Evolutionary conservation across 2,329 filamentous ascomycete genomes (phyloP), one percentile per base, ranked within the genome.

Genomic region (Fusarium fracticaudum): DNA sequence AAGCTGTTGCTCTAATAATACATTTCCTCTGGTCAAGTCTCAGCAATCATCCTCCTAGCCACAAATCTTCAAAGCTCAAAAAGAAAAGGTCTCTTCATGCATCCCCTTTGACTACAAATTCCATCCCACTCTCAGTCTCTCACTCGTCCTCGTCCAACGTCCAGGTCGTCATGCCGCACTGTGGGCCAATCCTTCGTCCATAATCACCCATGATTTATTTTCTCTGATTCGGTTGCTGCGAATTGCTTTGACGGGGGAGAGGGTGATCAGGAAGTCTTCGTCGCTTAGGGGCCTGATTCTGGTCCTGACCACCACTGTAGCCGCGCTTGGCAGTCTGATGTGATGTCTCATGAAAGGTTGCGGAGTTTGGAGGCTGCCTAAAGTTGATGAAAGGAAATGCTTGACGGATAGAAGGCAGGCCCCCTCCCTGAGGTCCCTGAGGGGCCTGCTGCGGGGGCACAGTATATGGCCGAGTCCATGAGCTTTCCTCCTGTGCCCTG

Each of bases 341-440:
- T 24, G 43, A 37, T 15, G n/a, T n/a, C 18, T 62, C 54, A n/a
- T n/a, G 24, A 15, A 22, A 22, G 3, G 26, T 24, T 12, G 59
- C 10, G 8, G 38, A 24, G 38, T 47, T 22, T 1, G 5, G 26
- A 40, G 44, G 40, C 31, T 37, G 57, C 5, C 26, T 37, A n/a
- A 45, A 51, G 35, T 44, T 58, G 10, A 59, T 35, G 13, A 58
- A 62, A 17, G 64, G 64, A 41, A 75, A 62, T 60, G 74, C 64
- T 35, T 75, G 64, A 10, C 60, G 72, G 29, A 74, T 72, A 3
- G 72, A 58, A 13, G 72, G 72, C 2, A 74, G 53, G 14, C 50
- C 35, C 33, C 64, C 31, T 10, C 17, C 18, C 14, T 43, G 40
- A 11, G 33, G 22, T 26, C 45, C 72, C n/a, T 53, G 40, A 9